Evolutionary conservation across 2,329 filamentous ascomycete genomes (phyloP).

Genomic region (Aureobasidium pullulans): DNA sequence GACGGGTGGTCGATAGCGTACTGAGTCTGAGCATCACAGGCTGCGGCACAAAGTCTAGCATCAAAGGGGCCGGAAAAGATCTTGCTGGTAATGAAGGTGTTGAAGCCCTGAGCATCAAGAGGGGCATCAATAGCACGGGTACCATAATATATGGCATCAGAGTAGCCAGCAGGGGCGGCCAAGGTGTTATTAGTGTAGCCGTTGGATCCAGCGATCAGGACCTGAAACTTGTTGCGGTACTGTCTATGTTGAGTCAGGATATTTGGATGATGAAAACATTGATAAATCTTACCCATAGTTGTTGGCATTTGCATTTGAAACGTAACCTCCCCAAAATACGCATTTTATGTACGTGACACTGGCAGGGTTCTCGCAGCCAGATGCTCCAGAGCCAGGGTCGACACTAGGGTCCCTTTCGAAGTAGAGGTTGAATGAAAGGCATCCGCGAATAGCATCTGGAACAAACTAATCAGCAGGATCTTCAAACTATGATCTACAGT

Average conservation of each 20-base stretch:
- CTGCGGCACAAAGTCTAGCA: conserved; percentile 20
- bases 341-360: conserved; percentile 18
- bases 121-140: conserved; percentile 30
- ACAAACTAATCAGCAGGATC: background rate
- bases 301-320: conserved; percentile 21
- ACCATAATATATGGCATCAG: conserved; percentile 24
- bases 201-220: conserved; percentile 38
- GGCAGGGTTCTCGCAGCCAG: conserved; percentile 4
- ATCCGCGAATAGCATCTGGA: conserved; percentile 11
- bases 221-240: conserved; percentile 28
- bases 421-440: conserved; percentile 23
- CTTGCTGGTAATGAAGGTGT: background rate
- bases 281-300: conserved; percentile 23
- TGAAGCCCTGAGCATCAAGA: conserved; percentile 23
- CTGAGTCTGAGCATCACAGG: conserved; percentile 16
- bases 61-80: conserved; percentile 23
- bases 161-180: conserved; percentile 16
- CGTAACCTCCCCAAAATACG: conserved; percentile 17
- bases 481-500: background rate
- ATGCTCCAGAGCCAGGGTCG: background rate
- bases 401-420: conserved; percentile 17
- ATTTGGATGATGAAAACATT: background rate
- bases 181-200: conserved; percentile 24
- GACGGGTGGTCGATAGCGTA: conserved; percentile 11
- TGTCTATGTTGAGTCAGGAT: conserved; percentile 15